These are phyloP conservation scores for Pichia phayaonensis DNA, from an alignment of 805 yeast species.

Conservation along the genomic window DNA sequence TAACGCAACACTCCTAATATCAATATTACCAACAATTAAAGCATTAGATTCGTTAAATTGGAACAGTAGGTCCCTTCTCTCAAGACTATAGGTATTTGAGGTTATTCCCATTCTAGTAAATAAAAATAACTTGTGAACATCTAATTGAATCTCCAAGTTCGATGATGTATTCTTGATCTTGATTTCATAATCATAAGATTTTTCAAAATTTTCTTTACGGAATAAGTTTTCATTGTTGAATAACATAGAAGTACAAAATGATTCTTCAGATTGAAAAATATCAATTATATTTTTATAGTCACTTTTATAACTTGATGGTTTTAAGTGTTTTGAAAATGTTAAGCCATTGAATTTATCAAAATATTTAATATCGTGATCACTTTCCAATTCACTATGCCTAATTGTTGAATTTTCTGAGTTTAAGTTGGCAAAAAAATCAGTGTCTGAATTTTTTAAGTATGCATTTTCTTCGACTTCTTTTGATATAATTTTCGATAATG, in stretches of 20 bases:
- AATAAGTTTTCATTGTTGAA: not conserved
- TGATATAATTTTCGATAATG: conserved; percentile 22
- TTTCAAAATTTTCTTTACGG: conserved; percentile 5
- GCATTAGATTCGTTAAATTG: not conserved
- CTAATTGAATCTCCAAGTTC: conserved; percentile 3
- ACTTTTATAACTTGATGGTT: not conserved
- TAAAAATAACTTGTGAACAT: conserved; percentile 10
- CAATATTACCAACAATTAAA: conserved; percentile 19
- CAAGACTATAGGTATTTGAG: not conserved
- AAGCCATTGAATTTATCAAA: not conserved
- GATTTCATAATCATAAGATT: conserved; percentile 11
- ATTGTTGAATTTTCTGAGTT: not conserved
- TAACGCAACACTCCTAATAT: conserved; percentile 28
- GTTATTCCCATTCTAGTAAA: conserved; percentile 7
- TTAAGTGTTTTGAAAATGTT: not conserved
- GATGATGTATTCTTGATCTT: not conserved
- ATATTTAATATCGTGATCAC: not conserved
- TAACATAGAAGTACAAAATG: not conserved
- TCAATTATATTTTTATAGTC: not conserved
- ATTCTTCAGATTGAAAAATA: not conserved
- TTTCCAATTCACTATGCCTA: not conserved
- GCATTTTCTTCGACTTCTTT: not conserved
- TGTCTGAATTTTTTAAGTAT: not conserved
- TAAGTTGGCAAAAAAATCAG: not conserved
- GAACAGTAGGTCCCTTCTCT: conserved; percentile 13